These are phyloP conservation scores for Cystobasidium ongulense DNA, from an alignment of 768 basidiomycete species.

Conservation along the genomic window DNA sequence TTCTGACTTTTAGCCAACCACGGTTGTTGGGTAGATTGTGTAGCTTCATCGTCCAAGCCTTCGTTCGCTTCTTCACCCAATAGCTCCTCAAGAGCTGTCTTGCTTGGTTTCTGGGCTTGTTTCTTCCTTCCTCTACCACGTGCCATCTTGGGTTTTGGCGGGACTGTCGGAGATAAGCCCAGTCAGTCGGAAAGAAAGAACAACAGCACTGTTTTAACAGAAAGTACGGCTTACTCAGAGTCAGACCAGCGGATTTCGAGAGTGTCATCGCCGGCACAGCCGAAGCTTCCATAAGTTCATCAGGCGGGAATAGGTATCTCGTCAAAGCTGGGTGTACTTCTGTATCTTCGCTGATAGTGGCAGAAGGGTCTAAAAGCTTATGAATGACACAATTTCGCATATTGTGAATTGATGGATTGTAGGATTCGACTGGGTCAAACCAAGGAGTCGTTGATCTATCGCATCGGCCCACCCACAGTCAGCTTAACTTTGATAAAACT, in stretches of 20 bases:
- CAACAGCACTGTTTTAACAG: neutral
- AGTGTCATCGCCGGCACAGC: constrained; percentile 8
- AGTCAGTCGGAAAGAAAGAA: neutral
- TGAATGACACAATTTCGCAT: constrained; percentile 11
- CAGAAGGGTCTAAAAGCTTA: constrained; percentile 10
- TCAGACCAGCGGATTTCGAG: neutral
- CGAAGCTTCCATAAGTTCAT: constrained; percentile 13
- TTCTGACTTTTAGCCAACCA: neutral
- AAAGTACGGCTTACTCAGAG: constrained; percentile 16
- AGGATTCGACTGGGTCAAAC: constrained; percentile 21
- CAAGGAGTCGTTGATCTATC: neutral
- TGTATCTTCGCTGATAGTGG: neutral
- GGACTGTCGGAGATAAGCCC: neutral
- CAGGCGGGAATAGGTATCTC: constrained; percentile 22
- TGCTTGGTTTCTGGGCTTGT: constrained; percentile 12
- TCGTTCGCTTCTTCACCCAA: constrained; percentile 4
- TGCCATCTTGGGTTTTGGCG: constrained; percentile 21
- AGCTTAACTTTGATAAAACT: neutral
- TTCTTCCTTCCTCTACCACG: constrained; percentile 18
- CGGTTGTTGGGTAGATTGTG: neutral
- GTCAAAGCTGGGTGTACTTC: constrained; percentile 16
- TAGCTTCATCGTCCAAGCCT: neutral
- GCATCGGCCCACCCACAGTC: too few relatives aligned
- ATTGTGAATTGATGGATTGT: constrained; percentile 28
- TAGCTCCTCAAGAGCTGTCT: constrained; percentile 15